phyloP scores from a whole-genome alignment of 2,329 filamentous ascomycete genomes.

The Colletotrichum spinosum region DNA sequence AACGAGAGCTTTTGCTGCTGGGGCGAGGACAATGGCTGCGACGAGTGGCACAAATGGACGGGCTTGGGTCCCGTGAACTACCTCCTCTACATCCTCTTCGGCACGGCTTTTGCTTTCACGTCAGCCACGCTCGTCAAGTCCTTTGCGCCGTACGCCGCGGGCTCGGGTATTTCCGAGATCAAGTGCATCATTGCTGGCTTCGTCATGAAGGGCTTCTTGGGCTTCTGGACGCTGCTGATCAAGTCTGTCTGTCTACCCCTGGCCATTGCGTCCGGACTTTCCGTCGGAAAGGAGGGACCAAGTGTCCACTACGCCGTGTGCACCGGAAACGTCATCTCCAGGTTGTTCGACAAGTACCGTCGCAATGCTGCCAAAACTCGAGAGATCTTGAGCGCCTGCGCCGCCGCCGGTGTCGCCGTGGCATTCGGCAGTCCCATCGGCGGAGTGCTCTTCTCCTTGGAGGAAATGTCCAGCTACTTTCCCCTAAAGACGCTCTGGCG shows the following conservation, averaged over 20 bases:
- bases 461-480: conserved; percentile 98
- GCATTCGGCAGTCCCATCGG: conserved; percentile 98
- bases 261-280: conserved; percentile 92
- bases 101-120: conserved; percentile 83
- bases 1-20: conserved; percentile 99
- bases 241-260: conserved; percentile 93
- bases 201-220: conserved; percentile 98
- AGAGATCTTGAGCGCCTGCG: conserved; percentile 94
- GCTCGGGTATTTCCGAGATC: conserved; percentile 97
- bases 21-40: conserved; percentile 91
- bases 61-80: conserved; percentile 84
- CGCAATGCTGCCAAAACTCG: conserved; percentile 93
- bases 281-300: conserved; percentile 95
- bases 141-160: conserved; percentile 95
- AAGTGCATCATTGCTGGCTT: conserved; percentile 99
- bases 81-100: conserved; percentile 86
- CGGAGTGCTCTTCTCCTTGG: conserved; percentile 93
- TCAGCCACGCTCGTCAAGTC: conserved; percentile 87
- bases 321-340: conserved; percentile 94
- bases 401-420: conserved; percentile 93
- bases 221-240: conserved; percentile 90
- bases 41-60: conserved; percentile 92
- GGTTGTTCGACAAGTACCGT: conserved; percentile 92
- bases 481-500: conserved; percentile 98
- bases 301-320: conserved; percentile 99